Conservation (phyloP, 2,329 filamentous ascomycete species). For the Aspergillus persii region DNA sequence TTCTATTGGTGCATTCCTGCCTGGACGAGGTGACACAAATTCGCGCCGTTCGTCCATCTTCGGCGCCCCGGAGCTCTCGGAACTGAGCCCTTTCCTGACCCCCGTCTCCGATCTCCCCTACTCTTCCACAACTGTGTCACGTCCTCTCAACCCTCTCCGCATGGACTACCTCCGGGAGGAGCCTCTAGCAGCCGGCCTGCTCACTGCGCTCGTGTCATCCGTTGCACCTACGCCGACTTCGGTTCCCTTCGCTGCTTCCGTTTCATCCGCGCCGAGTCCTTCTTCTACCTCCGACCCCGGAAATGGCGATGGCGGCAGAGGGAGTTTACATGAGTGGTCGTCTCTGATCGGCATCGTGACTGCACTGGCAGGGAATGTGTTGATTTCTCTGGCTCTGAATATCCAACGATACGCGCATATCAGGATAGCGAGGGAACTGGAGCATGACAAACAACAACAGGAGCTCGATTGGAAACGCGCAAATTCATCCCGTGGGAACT, state of each 20-base stretch:
- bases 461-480: conserved; percentile 54
- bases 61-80: not conserved
- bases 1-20: not conserved
- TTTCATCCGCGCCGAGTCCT: conserved; percentile 15
- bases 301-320: conserved; percentile 20
- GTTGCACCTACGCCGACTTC: conserved; percentile 22
- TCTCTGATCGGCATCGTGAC: conserved; percentile 93
- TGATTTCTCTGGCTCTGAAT: conserved; percentile 94
- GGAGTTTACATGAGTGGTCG: conserved; percentile 62
- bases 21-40: not conserved
- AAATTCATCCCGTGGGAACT: conserved; percentile 13
- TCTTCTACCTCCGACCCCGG: conserved; percentile 16
- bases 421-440: conserved; percentile 69
- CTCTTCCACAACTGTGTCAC: not conserved
- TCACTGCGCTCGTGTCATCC: conserved; percentile 26
- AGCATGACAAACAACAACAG: conserved; percentile 56
- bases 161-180: conserved; percentile 30
- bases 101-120: not conserved
- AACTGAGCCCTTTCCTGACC: not conserved
- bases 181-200: conserved; percentile 27
- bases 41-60: not conserved
- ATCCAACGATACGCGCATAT: conserved; percentile 96
- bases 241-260: conserved; percentile 14
- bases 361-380: conserved; percentile 85
- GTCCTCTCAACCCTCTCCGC: not conserved